Percentiles rank a stretch among this genome's conserved stretches.
These are phyloP conservation scores for Petunia hybrid DNA, from an alignment of 305 asterid genomes.

Conservation along the genomic window DNA sequence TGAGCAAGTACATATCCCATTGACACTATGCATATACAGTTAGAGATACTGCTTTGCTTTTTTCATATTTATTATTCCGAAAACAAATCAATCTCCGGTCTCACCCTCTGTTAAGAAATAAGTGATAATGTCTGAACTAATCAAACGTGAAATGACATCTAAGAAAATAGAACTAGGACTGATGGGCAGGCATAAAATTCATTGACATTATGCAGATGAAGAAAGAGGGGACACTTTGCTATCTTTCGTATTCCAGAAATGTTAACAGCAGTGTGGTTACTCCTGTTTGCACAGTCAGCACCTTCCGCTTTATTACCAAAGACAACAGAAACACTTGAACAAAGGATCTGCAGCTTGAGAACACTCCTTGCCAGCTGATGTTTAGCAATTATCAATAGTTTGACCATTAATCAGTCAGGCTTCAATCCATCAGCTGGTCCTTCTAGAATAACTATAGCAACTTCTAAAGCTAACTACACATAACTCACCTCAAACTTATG, in stretches of 20 bases:
- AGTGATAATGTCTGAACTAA: background rate
- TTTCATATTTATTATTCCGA: background rate
- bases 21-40: background rate
- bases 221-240: background rate
- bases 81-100: background rate
- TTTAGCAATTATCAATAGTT: too few species aligned
- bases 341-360: background rate
- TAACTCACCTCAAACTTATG: background rate
- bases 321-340: background rate
- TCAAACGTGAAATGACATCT: background rate
- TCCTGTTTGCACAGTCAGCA: background rate
- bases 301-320: background rate
- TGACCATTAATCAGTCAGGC: too few species aligned
- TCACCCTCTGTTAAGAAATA: background rate
- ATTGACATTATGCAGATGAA: background rate
- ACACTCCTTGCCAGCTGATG: background rate
- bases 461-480: background rate
- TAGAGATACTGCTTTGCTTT: background rate
- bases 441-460: background rate
- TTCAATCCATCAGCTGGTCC: too few species aligned
- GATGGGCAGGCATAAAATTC: background rate
- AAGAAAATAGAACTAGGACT: background rate
- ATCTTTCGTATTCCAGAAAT: background rate
- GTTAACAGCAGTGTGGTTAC: background rate
- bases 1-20: background rate